Conservation (phyloP, 352 stramenopile species). For the Plasmopara viticola region DNA sequence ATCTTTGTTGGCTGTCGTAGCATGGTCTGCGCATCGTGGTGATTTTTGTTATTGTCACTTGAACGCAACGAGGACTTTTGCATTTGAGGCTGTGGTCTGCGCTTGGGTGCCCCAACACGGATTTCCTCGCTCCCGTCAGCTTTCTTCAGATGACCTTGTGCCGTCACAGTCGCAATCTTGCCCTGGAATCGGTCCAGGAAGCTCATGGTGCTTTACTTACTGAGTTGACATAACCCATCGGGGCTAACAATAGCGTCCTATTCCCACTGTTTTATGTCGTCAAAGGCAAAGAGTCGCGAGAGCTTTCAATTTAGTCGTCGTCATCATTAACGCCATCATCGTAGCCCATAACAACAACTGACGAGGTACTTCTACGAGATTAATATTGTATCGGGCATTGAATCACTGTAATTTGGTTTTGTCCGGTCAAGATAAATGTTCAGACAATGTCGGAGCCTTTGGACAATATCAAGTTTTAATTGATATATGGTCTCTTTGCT, state of each 20-base stretch:
- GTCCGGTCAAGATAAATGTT: no score
- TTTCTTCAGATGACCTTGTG: constrained; percentile 70
- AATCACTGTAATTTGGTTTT: no score
- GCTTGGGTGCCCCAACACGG: constrained; percentile 59
- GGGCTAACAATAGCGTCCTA: background rate
- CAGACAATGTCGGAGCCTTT: no score
- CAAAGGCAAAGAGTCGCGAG: background rate
- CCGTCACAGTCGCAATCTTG: constrained; percentile 79
- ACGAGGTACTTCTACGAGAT: no score
- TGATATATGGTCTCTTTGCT: no score
- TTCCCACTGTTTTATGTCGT: background rate
- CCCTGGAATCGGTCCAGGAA: constrained; percentile 79
- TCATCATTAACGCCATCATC: background rate
- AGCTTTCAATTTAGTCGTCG: background rate
- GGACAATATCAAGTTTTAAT: no score
- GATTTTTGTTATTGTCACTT: constrained; percentile 13
- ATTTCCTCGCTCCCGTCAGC: constrained; percentile 78
- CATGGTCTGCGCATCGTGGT: constrained; percentile 19
- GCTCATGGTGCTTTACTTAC: constrained; percentile 40
- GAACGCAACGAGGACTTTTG: background rate
- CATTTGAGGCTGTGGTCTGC: constrained; percentile 19
- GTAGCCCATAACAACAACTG: no score
- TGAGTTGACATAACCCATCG: background rate
- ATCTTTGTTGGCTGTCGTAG: constrained; percentile 17
- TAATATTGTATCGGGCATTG: no score